Evolutionary conservation across 768 basidiomycete species (phyloP).

Genomic region (Rickenella mellea): DNA sequence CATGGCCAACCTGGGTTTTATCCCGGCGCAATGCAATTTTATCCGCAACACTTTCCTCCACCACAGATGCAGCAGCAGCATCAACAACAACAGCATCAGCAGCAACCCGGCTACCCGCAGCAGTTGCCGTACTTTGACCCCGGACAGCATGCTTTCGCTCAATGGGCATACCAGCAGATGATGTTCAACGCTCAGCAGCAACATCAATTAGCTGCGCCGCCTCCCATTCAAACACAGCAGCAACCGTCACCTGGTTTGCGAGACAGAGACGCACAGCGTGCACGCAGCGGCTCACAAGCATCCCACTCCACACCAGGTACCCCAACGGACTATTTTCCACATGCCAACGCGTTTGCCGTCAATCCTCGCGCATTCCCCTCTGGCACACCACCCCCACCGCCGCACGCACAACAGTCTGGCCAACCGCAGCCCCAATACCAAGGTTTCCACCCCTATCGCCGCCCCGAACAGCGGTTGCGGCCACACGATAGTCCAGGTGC

Average conservation of each 20-base stretch:
- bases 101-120: slow-evolving; percentile 20
- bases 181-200: slow-evolving; percentile 62
- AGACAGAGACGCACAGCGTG: neutral
- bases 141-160: slow-evolving; percentile 62
- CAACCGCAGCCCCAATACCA: slow-evolving; percentile 21
- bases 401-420: slow-evolving; percentile 23
- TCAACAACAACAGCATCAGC: neutral
- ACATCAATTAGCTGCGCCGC: slow-evolving; percentile 34
- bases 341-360: no score
- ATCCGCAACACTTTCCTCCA: neutral
- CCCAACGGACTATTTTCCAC: no score
- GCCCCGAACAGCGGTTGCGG: slow-evolving; percentile 36
- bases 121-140: slow-evolving; percentile 61
- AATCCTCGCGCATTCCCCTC: no score
- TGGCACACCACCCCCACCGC: slow-evolving; percentile 20
- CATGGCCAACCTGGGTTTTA: neutral
- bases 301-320: neutral
- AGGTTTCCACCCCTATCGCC: slow-evolving; percentile 78
- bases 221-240: slow-evolving; percentile 9
- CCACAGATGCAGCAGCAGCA: slow-evolving; percentile 1
- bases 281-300: slow-evolving; percentile 2
- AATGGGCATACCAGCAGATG: slow-evolving; percentile 91
- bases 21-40: neutral
- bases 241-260: slow-evolving; percentile 3
- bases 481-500: no score